These are phyloP conservation scores for Suhomyces sp. DNA, from an alignment of 805 yeast species.

Conservation along the genomic window DNA sequence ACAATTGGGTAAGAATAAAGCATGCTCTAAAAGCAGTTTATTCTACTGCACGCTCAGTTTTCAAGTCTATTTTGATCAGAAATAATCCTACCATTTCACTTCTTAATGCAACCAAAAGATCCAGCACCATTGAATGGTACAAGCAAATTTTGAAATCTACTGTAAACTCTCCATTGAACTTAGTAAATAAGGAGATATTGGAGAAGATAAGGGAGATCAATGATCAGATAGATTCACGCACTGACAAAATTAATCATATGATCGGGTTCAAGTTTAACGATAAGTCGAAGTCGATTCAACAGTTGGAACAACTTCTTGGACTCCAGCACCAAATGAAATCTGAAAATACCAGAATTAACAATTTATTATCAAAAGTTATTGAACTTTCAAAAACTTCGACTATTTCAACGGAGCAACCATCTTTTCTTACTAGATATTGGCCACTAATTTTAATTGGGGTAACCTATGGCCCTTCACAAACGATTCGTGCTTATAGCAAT, in stretches of 20 bases:
- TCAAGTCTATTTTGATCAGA: slow-evolving; percentile 10
- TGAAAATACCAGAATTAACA: slow-evolving; percentile 7
- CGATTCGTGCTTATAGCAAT: slow-evolving; percentile 46
- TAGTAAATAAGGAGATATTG: slow-evolving; percentile 27
- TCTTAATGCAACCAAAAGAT: slow-evolving; percentile 8
- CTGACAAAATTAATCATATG: slow-evolving; percentile 24
- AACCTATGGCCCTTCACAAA: slow-evolving; percentile 54
- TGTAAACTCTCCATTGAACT: slow-evolving; percentile 19
- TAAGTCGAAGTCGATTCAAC: slow-evolving; percentile 9
- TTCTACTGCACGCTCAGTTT: slow-evolving; percentile 7
- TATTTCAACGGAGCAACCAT: slow-evolving; percentile 31
- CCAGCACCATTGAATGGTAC: slow-evolving; percentile 5
- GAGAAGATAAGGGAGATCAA: slow-evolving; percentile 20
- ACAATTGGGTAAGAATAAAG: slow-evolving; percentile 12
- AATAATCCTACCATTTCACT: slow-evolving; percentile 17
- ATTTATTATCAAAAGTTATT: slow-evolving; percentile 4
- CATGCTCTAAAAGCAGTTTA: slow-evolving; percentile 6
- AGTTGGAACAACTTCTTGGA: slow-evolving; percentile 9
- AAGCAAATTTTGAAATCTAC: slow-evolving; percentile 8
- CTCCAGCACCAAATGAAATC: neutral
- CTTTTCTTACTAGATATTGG: slow-evolving; percentile 59
- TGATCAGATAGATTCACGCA: slow-evolving; percentile 22
- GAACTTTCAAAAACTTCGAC: neutral
- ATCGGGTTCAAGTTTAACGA: slow-evolving; percentile 16
- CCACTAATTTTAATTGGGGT: slow-evolving; percentile 46